Evolutionary conservation across 345 rosid genomes (phyloP), one percentile per base, ranked within the genome.

Genomic region (Populus nigra): DNA sequence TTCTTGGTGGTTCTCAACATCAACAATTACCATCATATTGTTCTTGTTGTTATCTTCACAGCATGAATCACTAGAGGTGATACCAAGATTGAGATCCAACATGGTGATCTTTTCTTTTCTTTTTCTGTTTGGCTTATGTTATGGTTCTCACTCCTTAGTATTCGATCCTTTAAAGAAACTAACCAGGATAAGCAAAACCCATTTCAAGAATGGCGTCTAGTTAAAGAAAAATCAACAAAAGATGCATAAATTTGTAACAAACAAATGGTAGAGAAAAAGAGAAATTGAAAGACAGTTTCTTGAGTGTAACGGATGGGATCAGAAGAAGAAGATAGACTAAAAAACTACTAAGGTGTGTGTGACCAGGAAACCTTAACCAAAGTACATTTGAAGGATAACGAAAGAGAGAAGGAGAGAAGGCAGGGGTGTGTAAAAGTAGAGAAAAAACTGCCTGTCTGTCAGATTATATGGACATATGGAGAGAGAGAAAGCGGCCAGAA

Each of bases 21-120:
- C 80, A 29, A 45, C 70, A 38, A 20, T 7, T 17, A 47, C n/a
- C 57, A 49, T 41, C 76, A 17, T 35, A 20, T 5, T 25, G 41
- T 17, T 71, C 33, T 55, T 70, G 49, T 72, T 59, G 69, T 71
- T 78, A 17, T 73, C 74, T 25, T 76, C 76, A 23, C 78, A 73
- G 29, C 83, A 80, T 13, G 84, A 75, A 47, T 87, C 87, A 25
- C 77, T 66, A 3, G 88, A 79, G 79, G 80, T 50, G 4, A 88
- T 47, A 77, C 82, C 90, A 59, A 91, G 89, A 73, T 91, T 91
- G 80, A 91, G 95, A 88, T 91, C 93, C 87, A 88, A 85, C 90
- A 87, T 89, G 83, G 15, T 76, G 17, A 5, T 16, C 6, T 41
- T 63, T 39, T 5, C 20, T 13, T 38, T 7, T 3, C 13, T 11